Conservation (phyloP, 352 stramenopile genomes). For the Phytopythium helicoides region DNA sequence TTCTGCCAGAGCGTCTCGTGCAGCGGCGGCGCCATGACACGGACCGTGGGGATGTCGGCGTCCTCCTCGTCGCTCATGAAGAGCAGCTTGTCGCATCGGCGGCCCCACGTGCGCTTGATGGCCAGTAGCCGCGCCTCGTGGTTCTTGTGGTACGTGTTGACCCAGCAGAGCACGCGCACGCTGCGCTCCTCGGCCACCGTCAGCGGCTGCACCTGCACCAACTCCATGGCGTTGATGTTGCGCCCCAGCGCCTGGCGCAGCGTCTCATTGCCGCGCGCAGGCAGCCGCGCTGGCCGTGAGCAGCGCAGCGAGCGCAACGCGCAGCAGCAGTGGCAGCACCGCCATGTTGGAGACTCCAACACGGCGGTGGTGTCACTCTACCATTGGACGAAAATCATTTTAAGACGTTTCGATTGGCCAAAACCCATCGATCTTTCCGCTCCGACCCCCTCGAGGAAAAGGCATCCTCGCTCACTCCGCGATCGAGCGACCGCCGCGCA, state of each 20-base stretch:
- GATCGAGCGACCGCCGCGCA: background rate
- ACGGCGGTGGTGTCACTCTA: too few relatives aligned
- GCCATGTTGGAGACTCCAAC: too few relatives aligned
- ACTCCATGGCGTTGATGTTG: conserved; percentile 70
- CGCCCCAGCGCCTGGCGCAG: conserved; percentile 37
- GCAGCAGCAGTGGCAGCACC: background rate
- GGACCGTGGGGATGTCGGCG: conserved; percentile 51
- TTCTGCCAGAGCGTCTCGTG: conserved; percentile 86
- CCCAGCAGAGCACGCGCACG: conserved; percentile 78
- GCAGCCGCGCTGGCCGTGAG: background rate
- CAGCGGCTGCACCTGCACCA: conserved; percentile 61
- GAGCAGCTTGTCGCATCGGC: conserved; percentile 83
- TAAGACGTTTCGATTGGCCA: background rate
- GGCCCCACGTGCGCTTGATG: conserved; percentile 79
- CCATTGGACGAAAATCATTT: conserved; percentile 1
- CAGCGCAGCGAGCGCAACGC: background rate
- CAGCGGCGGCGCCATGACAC: conserved; percentile 54
- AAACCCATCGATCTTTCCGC: conserved; percentile 2
- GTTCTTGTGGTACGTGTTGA: conserved; percentile 84
- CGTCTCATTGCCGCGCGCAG: background rate
- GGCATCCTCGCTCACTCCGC: background rate
- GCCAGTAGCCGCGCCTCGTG: conserved; percentile 52
- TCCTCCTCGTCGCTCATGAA: conserved; percentile 87
- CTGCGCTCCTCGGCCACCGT: conserved; percentile 27
- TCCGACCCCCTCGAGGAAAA: background rate